These are phyloP conservation scores for Margaritispora aquatica DNA, from an alignment of 495 filamentous ascomycete genomes.

Conservation along the genomic window DNA sequence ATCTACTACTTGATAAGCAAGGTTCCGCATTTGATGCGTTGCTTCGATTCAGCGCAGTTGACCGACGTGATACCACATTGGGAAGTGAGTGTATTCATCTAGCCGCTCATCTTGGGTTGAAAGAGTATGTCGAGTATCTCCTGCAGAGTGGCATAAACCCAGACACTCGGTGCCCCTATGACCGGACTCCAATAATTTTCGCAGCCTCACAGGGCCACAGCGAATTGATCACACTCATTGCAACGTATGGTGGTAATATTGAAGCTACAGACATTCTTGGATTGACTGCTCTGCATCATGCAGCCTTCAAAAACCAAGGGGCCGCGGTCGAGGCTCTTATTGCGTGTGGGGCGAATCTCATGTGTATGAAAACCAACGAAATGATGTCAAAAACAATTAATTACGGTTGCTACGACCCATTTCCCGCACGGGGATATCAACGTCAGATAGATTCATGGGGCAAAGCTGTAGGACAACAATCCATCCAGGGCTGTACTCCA, in stretches of 20 bases:
- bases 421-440: not conserved
- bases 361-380: not conserved
- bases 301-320: not conserved
- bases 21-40: not conserved
- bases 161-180: not conserved
- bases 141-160: not conserved
- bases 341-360: not conserved
- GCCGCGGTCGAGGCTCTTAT: not conserved
- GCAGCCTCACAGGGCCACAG: not conserved
- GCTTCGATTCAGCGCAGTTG: not conserved
- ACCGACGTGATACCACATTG: not conserved
- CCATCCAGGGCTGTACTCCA: not conserved
- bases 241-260: not conserved
- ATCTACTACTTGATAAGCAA: not conserved
- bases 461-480: not conserved
- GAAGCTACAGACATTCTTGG: not conserved
- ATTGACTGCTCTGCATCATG: not conserved
- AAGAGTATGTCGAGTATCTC: not conserved
- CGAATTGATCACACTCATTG: not conserved
- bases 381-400: not conserved
- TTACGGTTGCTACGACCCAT: not conserved
- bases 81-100: not conserved
- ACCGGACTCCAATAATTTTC: not conserved
- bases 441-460: not conserved
- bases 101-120: not conserved